Percentiles rank a stretch among this genome's conserved stretches.
Evolutionary conservation across 1,284 basidiomycete genomes (phyloP).

Genomic region (Laetiporus sulphureus): DNA sequence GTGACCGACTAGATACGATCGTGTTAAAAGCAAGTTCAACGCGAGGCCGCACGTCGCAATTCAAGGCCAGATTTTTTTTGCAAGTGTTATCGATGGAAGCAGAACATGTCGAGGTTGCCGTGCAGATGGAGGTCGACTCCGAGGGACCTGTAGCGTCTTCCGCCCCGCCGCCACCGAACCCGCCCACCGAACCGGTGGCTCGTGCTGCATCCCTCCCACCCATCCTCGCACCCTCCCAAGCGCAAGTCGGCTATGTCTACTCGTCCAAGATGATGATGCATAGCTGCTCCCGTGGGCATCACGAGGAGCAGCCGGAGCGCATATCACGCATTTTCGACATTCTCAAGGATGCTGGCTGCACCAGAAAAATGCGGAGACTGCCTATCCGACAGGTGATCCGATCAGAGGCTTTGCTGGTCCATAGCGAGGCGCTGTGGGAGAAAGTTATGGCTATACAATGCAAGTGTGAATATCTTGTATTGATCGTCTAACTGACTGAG

Average conservation of each 20-base stretch:
- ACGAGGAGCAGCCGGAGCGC: constrained; percentile 88
- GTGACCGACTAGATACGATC: too few species aligned
- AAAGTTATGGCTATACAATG: constrained; percentile 77
- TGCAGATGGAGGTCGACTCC: neutral
- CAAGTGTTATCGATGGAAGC: neutral
- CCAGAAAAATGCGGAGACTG: constrained; percentile 72
- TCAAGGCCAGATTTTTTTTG: too few species aligned
- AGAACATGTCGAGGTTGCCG: neutral
- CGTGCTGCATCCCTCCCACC: constrained; percentile 17
- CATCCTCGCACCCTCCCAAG: constrained; percentile 8
- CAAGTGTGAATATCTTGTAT: constrained; percentile 34
- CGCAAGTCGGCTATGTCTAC: constrained; percentile 78
- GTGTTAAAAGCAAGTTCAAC: too few species aligned
- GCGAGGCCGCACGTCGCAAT: too few species aligned
- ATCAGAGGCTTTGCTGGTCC: constrained; percentile 84
- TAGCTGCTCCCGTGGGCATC: constrained; percentile 61
- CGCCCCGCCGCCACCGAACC: neutral
- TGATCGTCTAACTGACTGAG: neutral
- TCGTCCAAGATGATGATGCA: constrained; percentile 87
- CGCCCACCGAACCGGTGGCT: constrained; percentile 1
- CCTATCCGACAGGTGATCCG: constrained; percentile 68
- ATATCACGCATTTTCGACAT: constrained; percentile 76
- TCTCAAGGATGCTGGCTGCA: constrained; percentile 56
- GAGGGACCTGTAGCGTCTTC: constrained; percentile 1
- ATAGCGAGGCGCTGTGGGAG: constrained; percentile 87